Conservation (phyloP, 805 yeast genomes). For the Starmerella cellae region DNA sequence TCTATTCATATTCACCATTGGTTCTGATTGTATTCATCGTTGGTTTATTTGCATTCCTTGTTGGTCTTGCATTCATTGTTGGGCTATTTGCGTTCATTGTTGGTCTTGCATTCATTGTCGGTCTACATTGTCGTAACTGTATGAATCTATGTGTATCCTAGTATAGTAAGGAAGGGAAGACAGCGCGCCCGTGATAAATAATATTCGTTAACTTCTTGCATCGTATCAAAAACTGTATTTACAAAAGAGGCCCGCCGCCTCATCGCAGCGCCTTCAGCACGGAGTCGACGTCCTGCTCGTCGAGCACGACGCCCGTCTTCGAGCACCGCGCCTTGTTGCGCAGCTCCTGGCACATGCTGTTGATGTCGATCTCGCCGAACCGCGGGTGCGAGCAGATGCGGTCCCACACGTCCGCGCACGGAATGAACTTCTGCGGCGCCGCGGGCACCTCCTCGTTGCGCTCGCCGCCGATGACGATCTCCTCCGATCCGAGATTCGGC, state of each 20-base stretch:
- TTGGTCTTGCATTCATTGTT: too few species aligned
- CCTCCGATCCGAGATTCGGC: not conserved
- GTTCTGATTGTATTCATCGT: too few species aligned
- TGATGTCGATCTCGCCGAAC: constrained; percentile 86
- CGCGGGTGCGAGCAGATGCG: constrained; percentile 87
- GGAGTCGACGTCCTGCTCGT: constrained; percentile 62
- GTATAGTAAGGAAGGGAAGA: too few species aligned
- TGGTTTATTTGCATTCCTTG: too few species aligned
- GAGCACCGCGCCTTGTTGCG: constrained; percentile 90
- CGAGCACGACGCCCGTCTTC: constrained; percentile 79
- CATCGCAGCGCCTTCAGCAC: constrained; percentile 26
- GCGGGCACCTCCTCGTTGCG: constrained; percentile 25
- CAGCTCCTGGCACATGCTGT: constrained; percentile 80
- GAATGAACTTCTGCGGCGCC: constrained; percentile 30
- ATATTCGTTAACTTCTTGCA: too few species aligned
- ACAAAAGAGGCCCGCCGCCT: not conserved
- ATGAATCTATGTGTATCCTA: too few species aligned
- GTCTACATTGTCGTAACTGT: too few species aligned
- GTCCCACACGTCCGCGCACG: constrained; percentile 93
- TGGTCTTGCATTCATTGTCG: too few species aligned
- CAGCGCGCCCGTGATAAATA: too few species aligned
- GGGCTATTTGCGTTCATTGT: too few species aligned
- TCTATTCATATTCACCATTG: too few species aligned
- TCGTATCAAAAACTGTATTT: too few species aligned
- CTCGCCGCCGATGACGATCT: not conserved